Conservation (phyloP, 352 stramenopile species). For the Pythium plurisporium region DNA sequence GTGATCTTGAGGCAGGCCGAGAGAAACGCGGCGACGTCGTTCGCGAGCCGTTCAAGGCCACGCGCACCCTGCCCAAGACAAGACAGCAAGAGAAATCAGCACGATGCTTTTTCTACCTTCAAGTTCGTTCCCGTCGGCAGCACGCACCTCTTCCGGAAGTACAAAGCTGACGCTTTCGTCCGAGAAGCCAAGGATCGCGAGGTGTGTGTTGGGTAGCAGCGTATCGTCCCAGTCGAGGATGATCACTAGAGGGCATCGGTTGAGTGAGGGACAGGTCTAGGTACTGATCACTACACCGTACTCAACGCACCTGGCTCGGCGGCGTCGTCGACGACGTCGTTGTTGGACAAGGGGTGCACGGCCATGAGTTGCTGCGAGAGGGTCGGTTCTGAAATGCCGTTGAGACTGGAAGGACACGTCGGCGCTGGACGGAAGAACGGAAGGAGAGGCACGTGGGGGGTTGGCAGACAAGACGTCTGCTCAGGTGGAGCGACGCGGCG, state of each 20-base stretch:
- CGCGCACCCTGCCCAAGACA: slow-evolving; percentile 8
- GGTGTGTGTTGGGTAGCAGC: slow-evolving; percentile 66
- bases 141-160: slow-evolving; percentile 31
- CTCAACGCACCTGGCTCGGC: slow-evolving; percentile 1
- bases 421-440: too few relatives aligned
- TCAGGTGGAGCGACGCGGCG: background rate
- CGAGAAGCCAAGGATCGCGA: slow-evolving; percentile 56
- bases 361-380: slow-evolving; percentile 4
- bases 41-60: slow-evolving; percentile 31
- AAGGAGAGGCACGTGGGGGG: too few relatives aligned
- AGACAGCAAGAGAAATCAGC: slow-evolving; percentile 3
- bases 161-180: slow-evolving; percentile 45
- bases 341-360: slow-evolving; percentile 13
- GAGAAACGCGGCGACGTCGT: slow-evolving; percentile 45
- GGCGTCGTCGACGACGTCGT: slow-evolving; percentile 15
- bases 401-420: too few relatives aligned
- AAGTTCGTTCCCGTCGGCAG: background rate
- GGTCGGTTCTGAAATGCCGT: slow-evolving; percentile 3
- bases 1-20: slow-evolving; percentile 37
- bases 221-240: slow-evolving; percentile 85
- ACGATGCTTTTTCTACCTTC: too few relatives aligned
- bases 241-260: slow-evolving; percentile 33
- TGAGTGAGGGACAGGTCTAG: background rate
- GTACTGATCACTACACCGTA: background rate
- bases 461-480: slow-evolving; percentile 2